These are phyloP conservation scores for Pyrus hybrid DNA, from an alignment of 331 rosid species.

Conservation along the genomic window DNA sequence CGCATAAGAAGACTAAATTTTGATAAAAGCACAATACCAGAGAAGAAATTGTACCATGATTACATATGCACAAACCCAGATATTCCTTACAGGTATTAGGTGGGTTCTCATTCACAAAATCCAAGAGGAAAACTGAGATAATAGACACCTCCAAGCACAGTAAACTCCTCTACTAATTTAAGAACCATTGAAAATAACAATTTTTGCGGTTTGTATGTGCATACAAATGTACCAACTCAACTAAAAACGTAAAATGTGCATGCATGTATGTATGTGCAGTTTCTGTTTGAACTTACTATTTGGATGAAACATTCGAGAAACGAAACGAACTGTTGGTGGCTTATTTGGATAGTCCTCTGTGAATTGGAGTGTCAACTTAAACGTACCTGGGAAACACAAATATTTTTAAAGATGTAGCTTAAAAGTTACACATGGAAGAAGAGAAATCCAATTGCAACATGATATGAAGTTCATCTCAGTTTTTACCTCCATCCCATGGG, in stretches of 20 bases:
- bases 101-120: neutral
- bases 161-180: neutral
- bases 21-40: neutral
- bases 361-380: slow-evolving; percentile 86
- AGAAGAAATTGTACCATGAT: neutral
- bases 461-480: slow-evolving; percentile 1
- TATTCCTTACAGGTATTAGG: neutral
- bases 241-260: neutral
- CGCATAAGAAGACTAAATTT: neutral
- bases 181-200: neutral
- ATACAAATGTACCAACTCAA: neutral
- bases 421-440: neutral
- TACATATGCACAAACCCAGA: neutral
- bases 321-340: slow-evolving; percentile 92
- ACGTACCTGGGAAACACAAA: slow-evolving; percentile 65
- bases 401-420: neutral
- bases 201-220: neutral
- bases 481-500: slow-evolving; percentile 97
- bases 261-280: neutral
- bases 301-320: slow-evolving; percentile 97
- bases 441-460: neutral
- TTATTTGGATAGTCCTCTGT: slow-evolving; percentile 94
- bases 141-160: neutral
- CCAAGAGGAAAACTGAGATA: neutral
- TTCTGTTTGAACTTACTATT: slow-evolving; percentile 58